These are phyloP conservation scores for Eutypa lata DNA, from an alignment of 2,329 filamentous ascomycete genomes.

Conservation along the genomic window DNA sequence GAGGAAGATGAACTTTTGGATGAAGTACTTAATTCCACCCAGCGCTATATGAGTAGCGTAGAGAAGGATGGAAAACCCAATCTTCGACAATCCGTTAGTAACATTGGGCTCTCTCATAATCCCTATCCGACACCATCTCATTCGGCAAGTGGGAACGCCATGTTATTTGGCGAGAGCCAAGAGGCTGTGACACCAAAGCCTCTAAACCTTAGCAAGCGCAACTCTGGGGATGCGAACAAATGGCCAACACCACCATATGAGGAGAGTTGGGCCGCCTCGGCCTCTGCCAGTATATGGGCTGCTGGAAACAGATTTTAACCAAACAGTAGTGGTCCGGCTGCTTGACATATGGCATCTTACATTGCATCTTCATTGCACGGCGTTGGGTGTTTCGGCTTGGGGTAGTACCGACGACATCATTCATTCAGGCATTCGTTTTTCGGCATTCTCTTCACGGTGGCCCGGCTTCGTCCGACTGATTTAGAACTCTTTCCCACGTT, in stretches of 20 bases:
- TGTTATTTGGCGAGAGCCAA: conserved; percentile 67
- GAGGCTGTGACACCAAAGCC: conserved; percentile 66
- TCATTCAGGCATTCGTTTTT: conserved; percentile 26
- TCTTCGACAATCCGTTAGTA: conserved; percentile 62
- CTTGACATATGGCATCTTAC: conserved; percentile 5
- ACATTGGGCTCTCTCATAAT: conserved; percentile 53
- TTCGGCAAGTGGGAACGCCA: conserved; percentile 77
- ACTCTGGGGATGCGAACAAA: conserved; percentile 55
- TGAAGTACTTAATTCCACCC: conserved; percentile 77
- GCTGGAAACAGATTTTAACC: conserved; percentile 62
- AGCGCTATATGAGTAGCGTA: conserved; percentile 69
- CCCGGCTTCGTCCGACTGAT: conserved; percentile 23
- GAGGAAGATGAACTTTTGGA: conserved; percentile 96
- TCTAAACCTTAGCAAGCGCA: conserved; percentile 61
- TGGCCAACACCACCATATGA: conserved; percentile 97
- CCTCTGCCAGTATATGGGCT: conserved; percentile 77
- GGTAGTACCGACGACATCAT: conserved; percentile 21
- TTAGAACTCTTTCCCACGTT: conserved; percentile 14
- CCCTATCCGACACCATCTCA: conserved; percentile 68
- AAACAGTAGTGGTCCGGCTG: conserved; percentile 20
- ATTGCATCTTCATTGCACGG: conserved; percentile 30
- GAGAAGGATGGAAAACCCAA: conserved; percentile 51
- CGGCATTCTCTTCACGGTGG: conserved; percentile 23
- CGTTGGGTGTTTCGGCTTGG: conserved; percentile 24
- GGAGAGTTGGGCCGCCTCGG: conserved; percentile 85